Evolutionary conservation across 768 basidiomycete genomes (phyloP), one percentile per base, ranked within the genome.

Genomic region (Boletus bicolor): DNA sequence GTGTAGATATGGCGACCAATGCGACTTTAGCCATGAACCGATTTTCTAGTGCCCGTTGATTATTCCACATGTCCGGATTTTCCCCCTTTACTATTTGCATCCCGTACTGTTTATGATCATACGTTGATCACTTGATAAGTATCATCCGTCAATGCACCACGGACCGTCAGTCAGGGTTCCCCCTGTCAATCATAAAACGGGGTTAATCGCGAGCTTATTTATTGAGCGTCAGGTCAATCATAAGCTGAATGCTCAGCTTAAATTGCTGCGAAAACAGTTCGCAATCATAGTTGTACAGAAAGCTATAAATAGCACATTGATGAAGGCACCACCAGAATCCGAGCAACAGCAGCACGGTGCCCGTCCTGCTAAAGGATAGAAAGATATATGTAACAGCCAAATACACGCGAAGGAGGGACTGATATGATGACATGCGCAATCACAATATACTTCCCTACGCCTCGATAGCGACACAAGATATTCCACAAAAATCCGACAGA

Each of bases 1-100:
- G 83, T 92, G 90, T 82, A 85, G 82, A 80, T 91, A 85, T 67
- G 90, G 90, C 56, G 90, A 93, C 76, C 85, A 85, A 72, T 93
- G 90, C 77, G 89, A 90, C 74, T 92, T 87, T 73, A 79, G 83
- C 64, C 90, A 93, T 68, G 90, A 82, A 65, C 71, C 73, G 17
- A 66, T 73, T 48, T 74, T 70, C 51, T 72, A 71, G 60, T 47
- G 28, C 8, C 19, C 6, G 36, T 48, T 28, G 21, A 41, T 35
- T 42, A 35, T 38, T 49, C 12, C 24, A 43, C 24, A 43, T 32
- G 42, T 46, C 41, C 19, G 1, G 36, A 55, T 49, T 55, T 28
- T 30, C 7, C 28, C 19, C 37, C 19, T 45, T 32, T 47, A 9
- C 41, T 59, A 52, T 57, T 58, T 53, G 58, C 59, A 60, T 55